phyloP scores from a whole-genome alignment of 495 filamentous ascomycete genomes.

The Hypoxylon lienhwacheense region DNA sequence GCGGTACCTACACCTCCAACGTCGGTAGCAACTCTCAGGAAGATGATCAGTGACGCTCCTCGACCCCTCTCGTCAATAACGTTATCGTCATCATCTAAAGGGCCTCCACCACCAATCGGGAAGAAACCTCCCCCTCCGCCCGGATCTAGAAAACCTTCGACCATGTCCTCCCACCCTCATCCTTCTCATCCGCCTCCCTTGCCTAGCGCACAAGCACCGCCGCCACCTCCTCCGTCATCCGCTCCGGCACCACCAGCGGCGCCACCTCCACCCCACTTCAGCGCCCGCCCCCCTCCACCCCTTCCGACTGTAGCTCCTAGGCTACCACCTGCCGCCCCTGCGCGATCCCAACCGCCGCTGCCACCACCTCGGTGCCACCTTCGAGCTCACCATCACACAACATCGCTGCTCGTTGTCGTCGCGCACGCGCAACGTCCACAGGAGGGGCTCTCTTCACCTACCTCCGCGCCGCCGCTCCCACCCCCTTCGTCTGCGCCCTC shows the following conservation, averaged over 20 bases:
- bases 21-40: conserved; percentile 62
- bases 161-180: conserved; percentile 46
- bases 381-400: conserved; percentile 41
- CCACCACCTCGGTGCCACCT: conserved; percentile 53
- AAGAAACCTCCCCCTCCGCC: conserved; percentile 70
- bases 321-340: conserved; percentile 39
- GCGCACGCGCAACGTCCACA: conserved; percentile 53
- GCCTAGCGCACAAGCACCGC: conserved; percentile 54
- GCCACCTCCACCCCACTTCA: conserved; percentile 52
- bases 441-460: conserved; percentile 47
- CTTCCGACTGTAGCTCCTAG: conserved; percentile 29
- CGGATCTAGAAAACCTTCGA: conserved; percentile 65
- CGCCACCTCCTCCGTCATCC: conserved; percentile 52
- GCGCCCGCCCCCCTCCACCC: conserved; percentile 53
- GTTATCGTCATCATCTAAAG: conserved; percentile 49
- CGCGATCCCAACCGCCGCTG: conserved; percentile 55
- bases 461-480: conserved; percentile 44
- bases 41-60: conserved; percentile 55
- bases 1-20: conserved; percentile 36
- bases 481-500: conserved; percentile 45
- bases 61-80: conserved; percentile 58
- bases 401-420: conserved; percentile 54
- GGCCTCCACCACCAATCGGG: conserved; percentile 61
- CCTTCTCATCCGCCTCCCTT: conserved; percentile 46
- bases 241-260: conserved; percentile 55